Evolutionary conservation across 2,329 filamentous ascomycete species (phyloP).

Genomic region (Capronia epimyces): DNA sequence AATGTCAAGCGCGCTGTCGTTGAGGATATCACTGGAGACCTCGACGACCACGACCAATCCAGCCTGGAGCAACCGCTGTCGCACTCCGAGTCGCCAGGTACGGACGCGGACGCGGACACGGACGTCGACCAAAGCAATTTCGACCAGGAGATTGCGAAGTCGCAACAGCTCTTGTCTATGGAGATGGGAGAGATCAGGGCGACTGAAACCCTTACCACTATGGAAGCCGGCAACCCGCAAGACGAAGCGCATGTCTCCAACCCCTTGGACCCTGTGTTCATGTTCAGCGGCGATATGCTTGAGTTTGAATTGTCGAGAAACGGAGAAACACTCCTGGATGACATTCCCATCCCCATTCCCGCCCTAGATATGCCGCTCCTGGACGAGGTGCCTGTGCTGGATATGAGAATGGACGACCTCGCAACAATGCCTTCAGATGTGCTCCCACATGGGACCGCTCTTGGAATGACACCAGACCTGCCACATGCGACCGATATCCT

Average conservation of each 20-base stretch:
- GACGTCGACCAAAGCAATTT: neutral
- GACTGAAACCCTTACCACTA: too few relatives aligned
- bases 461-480: neutral
- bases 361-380: neutral
- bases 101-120: neutral
- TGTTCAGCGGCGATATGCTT: too few relatives aligned
- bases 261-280: too few relatives aligned
- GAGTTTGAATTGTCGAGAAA: too few relatives aligned
- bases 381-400: neutral
- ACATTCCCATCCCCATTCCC: too few relatives aligned
- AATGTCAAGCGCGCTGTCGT: neutral
- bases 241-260: too few relatives aligned
- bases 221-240: too few relatives aligned
- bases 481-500: too few relatives aligned
- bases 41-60: neutral
- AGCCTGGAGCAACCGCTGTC: neutral
- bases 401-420: neutral
- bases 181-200: neutral
- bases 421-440: neutral
- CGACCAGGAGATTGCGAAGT: neutral
- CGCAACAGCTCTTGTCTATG: neutral
- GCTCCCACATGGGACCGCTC: neutral
- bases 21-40: neutral
- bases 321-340: too few relatives aligned
- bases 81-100: neutral